These are phyloP conservation scores for Coprinopsis marcescibilis DNA, from an alignment of 768 basidiomycete species.

Conservation along the genomic window DNA sequence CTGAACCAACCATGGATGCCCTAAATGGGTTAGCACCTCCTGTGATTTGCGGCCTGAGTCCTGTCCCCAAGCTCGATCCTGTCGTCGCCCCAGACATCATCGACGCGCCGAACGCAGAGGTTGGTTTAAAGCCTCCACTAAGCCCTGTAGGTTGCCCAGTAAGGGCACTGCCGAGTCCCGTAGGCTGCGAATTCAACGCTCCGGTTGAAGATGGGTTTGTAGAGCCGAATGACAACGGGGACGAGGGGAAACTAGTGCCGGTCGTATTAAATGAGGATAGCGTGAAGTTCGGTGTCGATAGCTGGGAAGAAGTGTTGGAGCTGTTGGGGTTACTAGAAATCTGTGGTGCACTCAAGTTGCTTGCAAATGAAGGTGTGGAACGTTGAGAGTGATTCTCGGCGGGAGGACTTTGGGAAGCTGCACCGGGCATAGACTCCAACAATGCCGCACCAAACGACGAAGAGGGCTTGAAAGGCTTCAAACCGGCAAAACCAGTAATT, in stretches of 20 bases:
- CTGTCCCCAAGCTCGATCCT: slow-evolving; percentile 31
- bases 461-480: slow-evolving; percentile 80
- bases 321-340: background rate
- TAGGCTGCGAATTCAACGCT: too few species aligned
- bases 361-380: too few species aligned
- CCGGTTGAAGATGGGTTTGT: too few species aligned
- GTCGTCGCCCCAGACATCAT: background rate
- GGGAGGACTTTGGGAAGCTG: too few species aligned
- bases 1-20: slow-evolving; percentile 39
- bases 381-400: too few species aligned
- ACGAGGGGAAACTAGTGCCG: too few species aligned
- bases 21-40: slow-evolving; percentile 69
- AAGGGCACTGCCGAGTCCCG: too few species aligned
- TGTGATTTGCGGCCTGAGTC: slow-evolving; percentile 58
- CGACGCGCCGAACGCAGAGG: slow-evolving; percentile 24
- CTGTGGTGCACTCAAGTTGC: background rate
- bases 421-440: slow-evolving; percentile 67
- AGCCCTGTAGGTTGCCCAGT: slow-evolving; percentile 38
- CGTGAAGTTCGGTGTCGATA: too few species aligned
- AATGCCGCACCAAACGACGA: slow-evolving; percentile 76
- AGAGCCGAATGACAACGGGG: too few species aligned
- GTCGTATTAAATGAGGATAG: too few species aligned
- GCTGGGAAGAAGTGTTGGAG: too few species aligned
- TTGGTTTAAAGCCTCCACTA: slow-evolving; percentile 21
- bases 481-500: slow-evolving; percentile 47